Conservation (phyloP, 2,329 filamentous ascomycete genomes). For the Mycosphaerella arachidis region DNA sequence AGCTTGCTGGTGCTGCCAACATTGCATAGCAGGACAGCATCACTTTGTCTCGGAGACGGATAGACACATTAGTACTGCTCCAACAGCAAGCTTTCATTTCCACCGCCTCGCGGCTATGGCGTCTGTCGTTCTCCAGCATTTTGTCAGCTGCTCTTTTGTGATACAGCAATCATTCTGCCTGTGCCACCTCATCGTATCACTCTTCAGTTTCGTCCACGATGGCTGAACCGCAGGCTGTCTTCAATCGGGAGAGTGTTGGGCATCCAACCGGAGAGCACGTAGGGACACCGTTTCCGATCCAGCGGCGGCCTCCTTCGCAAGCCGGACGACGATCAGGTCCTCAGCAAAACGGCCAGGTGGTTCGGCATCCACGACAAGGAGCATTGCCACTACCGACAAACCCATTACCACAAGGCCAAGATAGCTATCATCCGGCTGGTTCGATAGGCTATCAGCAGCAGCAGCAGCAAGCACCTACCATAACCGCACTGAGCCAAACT, state of each 20-base stretch:
- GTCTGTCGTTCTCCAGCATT: neutral
- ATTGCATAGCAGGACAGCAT: neutral
- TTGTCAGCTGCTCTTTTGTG: neutral
- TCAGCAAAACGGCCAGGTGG: too few species aligned
- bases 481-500: too few species aligned
- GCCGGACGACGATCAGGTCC: too few species aligned
- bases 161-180: neutral
- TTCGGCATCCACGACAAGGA: too few species aligned
- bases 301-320: neutral
- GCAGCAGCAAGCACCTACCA: too few species aligned
- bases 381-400: too few species aligned
- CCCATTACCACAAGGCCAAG: too few species aligned
- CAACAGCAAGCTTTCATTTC: neutral
- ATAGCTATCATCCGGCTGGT: too few species aligned
- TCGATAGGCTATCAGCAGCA: too few species aligned
- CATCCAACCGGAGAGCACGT: neutral
- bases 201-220: neutral
- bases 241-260: neutral
- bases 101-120: neutral
- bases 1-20: neutral
- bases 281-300: neutral
- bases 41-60: neutral
- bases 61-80: neutral
- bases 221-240: neutral
- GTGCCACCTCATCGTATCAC: neutral